Evolutionary conservation across 2,329 filamentous ascomycete species (phyloP).

Genomic region (Onygenales sp.): DNA sequence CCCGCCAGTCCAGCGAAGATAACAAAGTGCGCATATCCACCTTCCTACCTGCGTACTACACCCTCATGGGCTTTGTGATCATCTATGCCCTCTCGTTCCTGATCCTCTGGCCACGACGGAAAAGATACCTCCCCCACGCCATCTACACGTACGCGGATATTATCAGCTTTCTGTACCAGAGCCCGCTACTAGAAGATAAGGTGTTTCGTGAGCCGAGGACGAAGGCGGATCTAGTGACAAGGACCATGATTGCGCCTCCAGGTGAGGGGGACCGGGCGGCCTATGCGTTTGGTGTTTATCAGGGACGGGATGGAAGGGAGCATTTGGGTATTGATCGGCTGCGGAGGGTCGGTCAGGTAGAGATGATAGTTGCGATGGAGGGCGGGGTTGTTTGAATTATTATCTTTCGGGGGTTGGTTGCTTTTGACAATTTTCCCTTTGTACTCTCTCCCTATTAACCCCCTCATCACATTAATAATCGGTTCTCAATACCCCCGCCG

Average conservation of each 20-base stretch:
- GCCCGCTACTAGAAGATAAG: constrained; percentile 60
- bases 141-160: constrained; percentile 66
- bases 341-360: constrained; percentile 30
- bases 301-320: constrained; percentile 50
- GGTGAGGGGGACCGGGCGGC: constrained; percentile 28
- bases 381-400: background rate
- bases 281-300: constrained; percentile 50
- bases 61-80: constrained; percentile 61
- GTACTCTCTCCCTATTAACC: too few species aligned
- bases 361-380: constrained; percentile 29
- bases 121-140: constrained; percentile 60
- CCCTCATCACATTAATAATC: too few species aligned
- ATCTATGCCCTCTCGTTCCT: constrained; percentile 59
- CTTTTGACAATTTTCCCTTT: background rate
- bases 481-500: too few species aligned
- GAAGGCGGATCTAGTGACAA: constrained; percentile 58
- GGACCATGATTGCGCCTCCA: constrained; percentile 49
- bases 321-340: constrained; percentile 52
- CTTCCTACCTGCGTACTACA: constrained; percentile 62
- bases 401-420: background rate
- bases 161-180: constrained; percentile 66
- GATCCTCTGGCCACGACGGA: constrained; percentile 51
- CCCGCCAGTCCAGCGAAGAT: constrained; percentile 43
- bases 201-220: constrained; percentile 60
- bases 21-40: constrained; percentile 54